A percentile compares a stretch with the other conserved stretches of the same genome.
These are phyloP conservation scores for Pythium aristosporum DNA, from an alignment of 352 stramenopile genomes.

Conservation along the genomic window DNA sequence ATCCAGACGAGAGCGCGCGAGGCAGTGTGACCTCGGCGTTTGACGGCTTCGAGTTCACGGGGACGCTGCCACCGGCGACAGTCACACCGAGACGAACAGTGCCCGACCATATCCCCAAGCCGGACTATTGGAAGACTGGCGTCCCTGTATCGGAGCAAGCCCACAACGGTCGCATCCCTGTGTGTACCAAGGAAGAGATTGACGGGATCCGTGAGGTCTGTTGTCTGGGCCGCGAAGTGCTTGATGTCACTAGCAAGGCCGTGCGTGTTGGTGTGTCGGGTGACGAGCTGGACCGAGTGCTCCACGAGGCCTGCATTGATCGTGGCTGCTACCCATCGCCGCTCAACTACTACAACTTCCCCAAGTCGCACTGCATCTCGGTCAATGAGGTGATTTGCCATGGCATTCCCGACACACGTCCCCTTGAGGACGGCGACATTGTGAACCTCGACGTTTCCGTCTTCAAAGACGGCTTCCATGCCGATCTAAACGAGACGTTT, in stretches of 20 bases:
- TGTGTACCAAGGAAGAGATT: constrained; percentile 94
- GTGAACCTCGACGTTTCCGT: constrained; percentile 98
- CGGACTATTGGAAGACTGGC: constrained; percentile 91
- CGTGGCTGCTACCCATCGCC: constrained; percentile 96
- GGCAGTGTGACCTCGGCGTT: constrained; percentile 34
- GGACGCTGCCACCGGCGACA: constrained; percentile 74
- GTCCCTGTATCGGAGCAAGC: constrained; percentile 67
- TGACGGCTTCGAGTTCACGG: constrained; percentile 82
- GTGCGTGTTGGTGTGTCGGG: constrained; percentile 91
- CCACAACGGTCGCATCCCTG: constrained; percentile 80
- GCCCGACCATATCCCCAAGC: constrained; percentile 73
- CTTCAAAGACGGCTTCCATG: constrained; percentile 97
- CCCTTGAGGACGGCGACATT: constrained; percentile 97
- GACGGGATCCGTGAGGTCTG: constrained; percentile 92
- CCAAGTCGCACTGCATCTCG: constrained; percentile 88
- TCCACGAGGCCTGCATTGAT: constrained; percentile 93
- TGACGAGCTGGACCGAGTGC: constrained; percentile 96
- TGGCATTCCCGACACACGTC: constrained; percentile 96
- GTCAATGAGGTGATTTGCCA: constrained; percentile 98
- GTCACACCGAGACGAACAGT: constrained; percentile 77
- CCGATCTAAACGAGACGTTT: constrained; percentile 98
- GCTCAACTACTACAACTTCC: constrained; percentile 98
- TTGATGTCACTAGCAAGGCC: constrained; percentile 92
- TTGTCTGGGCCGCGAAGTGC: constrained; percentile 88
- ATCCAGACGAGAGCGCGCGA: constrained; percentile 36